Evolutionary conservation across 1,139 yeast species (phyloP).

Genomic region (Diutina scorzettiae): DNA sequence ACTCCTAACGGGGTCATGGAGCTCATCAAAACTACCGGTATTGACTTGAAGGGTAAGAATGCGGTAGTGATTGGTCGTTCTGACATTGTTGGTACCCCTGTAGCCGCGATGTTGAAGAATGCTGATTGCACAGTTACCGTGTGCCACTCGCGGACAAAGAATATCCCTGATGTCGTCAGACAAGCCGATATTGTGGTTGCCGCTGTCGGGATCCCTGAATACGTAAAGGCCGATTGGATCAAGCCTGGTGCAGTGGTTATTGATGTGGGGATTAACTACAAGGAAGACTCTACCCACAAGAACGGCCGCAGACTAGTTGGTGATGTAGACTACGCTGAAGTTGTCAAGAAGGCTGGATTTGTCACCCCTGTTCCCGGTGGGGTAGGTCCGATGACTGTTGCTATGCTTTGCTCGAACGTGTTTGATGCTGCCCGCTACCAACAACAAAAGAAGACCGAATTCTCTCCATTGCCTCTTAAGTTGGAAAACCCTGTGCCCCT

Average conservation of each 20-base stretch:
- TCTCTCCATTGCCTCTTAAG: conserved; percentile 54
- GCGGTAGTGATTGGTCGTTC: conserved; percentile 97
- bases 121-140: conserved; percentile 80
- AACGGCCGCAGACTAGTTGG: conserved; percentile 86
- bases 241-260: conserved; percentile 77
- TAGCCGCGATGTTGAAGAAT: conserved; percentile 67
- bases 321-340: conserved; percentile 70
- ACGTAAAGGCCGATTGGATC: conserved; percentile 83
- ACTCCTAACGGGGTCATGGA: conserved; percentile 72
- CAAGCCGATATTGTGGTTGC: conserved; percentile 86
- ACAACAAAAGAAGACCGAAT: conserved; percentile 32
- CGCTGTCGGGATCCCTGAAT: conserved; percentile 80
- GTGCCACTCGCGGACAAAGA: conserved; percentile 66
- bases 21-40: conserved; percentile 50
- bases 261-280: conserved; percentile 93
- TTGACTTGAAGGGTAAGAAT: conserved; percentile 48
- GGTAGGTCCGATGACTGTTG: conserved; percentile 99
- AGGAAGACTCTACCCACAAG: conserved; percentile 61
- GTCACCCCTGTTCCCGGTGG: conserved; percentile 99
- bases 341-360: conserved; percentile 46
- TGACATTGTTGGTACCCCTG: conserved; percentile 93
- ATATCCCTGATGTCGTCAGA: conserved; percentile 48
- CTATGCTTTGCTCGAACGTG: conserved; percentile 85
- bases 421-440: conserved; percentile 61
- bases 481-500: conserved; percentile 79